A percentile compares a stretch with the other conserved stretches of the same genome.
phyloP scores from a whole-genome alignment of 768 basidiomycete genomes.

The Phaeotremella fagi region DNA sequence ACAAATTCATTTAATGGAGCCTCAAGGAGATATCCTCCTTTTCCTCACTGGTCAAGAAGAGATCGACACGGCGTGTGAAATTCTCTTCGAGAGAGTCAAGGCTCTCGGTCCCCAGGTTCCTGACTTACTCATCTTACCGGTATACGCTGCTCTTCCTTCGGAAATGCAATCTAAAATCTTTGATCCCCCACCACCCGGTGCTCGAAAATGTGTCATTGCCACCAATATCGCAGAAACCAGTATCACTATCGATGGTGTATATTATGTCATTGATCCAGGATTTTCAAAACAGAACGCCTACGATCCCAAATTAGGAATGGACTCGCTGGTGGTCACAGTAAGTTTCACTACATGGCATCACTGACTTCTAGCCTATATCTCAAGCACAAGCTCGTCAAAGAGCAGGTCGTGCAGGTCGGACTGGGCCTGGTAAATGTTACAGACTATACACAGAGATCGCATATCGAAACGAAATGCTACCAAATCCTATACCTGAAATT shows the following conservation, averaged over 20 bases:
- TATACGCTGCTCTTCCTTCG: slow-evolving; percentile 95
- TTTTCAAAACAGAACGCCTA: slow-evolving; percentile 99
- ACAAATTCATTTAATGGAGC: slow-evolving; percentile 98
- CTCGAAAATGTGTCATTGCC: slow-evolving; percentile 99
- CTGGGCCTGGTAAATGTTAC: slow-evolving; percentile 97
- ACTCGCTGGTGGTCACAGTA: slow-evolving; percentile 89
- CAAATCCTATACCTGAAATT: slow-evolving; percentile 95
- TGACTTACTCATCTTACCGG: slow-evolving; percentile 90
- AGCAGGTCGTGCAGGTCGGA: slow-evolving; percentile 92
- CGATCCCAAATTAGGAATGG: slow-evolving; percentile 95
- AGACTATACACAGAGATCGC: slow-evolving; percentile 97
- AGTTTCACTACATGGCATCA: slow-evolving; percentile 11
- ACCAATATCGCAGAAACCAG: slow-evolving; percentile 99
- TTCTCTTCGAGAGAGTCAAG: slow-evolving; percentile 97
- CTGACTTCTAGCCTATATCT: slow-evolving; percentile 65
- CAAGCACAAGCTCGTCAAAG: slow-evolving; percentile 97
- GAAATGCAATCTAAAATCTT: slow-evolving; percentile 98
- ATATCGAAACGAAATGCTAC: slow-evolving; percentile 97
- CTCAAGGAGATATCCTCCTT: slow-evolving; percentile 89
- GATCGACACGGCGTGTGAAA: slow-evolving; percentile 96
- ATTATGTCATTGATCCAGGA: slow-evolving; percentile 97
- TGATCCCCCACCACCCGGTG: slow-evolving; percentile 93
- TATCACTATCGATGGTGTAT: slow-evolving; percentile 96
- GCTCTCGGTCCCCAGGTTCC: slow-evolving; percentile 97
- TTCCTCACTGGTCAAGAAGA: slow-evolving; percentile 99